Percentiles rank a stretch among this genome's conserved stretches.
Conservation (phyloP, 129 eudicot species). For the Escallonia herrerae region DNA sequence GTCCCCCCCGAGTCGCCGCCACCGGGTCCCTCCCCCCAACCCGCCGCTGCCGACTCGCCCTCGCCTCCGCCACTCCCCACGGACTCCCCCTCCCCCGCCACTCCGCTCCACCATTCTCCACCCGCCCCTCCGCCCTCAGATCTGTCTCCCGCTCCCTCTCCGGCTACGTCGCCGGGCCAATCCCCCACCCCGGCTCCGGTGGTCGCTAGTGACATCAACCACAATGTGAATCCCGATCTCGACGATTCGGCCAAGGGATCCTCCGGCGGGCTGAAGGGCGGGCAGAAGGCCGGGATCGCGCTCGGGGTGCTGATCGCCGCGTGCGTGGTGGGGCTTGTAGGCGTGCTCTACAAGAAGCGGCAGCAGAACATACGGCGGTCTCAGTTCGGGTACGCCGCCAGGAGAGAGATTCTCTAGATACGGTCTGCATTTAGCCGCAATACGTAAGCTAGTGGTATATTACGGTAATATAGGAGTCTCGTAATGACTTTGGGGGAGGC, state of each 20-base stretch:
- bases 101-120: constrained; percentile 28
- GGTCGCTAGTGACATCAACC: constrained; percentile 5
- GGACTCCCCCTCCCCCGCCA: not conserved
- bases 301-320: constrained; percentile 46
- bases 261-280: constrained; percentile 42
- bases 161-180: constrained; percentile 6
- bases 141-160: constrained; percentile 17
- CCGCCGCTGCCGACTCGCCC: constrained; percentile 8
- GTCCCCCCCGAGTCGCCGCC: constrained; percentile 24
- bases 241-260: constrained; percentile 6
- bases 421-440: not conserved
- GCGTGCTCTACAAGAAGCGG: constrained; percentile 45
- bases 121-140: constrained; percentile 33
- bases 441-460: too few relatives aligned
- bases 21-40: constrained; percentile 29
- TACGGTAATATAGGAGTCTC: too few relatives aligned
- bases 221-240: constrained; percentile 10
- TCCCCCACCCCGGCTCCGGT: constrained; percentile 2
- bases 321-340: constrained; percentile 34
- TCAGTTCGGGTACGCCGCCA: constrained; percentile 44
- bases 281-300: constrained; percentile 54
- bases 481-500: too few relatives aligned
- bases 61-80: constrained; percentile 7
- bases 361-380: constrained; percentile 50
- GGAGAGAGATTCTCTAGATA: constrained; percentile 46